These are phyloP conservation scores for Stachybotrys elegans DNA, from an alignment of 2,329 filamentous ascomycete species.

Conservation along the genomic window DNA sequence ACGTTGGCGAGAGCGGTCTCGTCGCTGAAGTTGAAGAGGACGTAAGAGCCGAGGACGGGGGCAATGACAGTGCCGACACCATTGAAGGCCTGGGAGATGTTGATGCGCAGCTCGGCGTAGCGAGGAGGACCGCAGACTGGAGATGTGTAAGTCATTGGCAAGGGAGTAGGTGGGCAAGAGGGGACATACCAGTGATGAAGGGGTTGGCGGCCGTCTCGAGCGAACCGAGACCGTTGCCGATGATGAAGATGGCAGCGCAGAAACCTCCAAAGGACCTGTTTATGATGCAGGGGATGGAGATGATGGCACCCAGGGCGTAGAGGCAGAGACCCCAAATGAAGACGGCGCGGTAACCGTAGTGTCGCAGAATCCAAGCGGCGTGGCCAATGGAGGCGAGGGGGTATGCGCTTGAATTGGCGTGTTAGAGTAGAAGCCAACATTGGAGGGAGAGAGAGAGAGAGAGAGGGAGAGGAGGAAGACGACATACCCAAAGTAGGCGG, in stretches of 20 bases:
- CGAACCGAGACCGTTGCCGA: constrained; percentile 67
- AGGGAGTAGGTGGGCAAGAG: neutral
- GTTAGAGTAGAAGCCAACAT: constrained; percentile 36
- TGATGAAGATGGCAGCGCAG: constrained; percentile 67
- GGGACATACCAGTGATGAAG: constrained; percentile 51
- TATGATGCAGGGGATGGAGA: constrained; percentile 52
- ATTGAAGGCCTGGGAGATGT: constrained; percentile 73
- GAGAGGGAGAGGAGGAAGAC: constrained; percentile 28
- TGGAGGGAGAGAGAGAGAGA: constrained; percentile 17
- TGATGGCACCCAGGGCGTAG: constrained; percentile 57
- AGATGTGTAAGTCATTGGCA: neutral
- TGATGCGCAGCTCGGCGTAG: constrained; percentile 69
- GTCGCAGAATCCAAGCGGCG: constrained; percentile 59
- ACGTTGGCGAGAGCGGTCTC: constrained; percentile 58
- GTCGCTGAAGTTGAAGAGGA: constrained; percentile 63
- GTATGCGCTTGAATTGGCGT: constrained; percentile 43
- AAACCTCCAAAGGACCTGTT: constrained; percentile 68
- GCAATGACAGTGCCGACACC: constrained; percentile 69
- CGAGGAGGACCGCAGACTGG: constrained; percentile 53
- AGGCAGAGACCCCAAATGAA: constrained; percentile 65
- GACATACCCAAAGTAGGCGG: constrained; percentile 51
- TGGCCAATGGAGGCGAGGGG: constrained; percentile 64
- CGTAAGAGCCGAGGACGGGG: constrained; percentile 66
- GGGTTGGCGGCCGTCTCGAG: constrained; percentile 76
- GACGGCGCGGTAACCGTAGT: constrained; percentile 60